phyloP scores from a whole-genome alignment of 176 grass and related monocot species.

The Eragrostis curvula region DNA sequence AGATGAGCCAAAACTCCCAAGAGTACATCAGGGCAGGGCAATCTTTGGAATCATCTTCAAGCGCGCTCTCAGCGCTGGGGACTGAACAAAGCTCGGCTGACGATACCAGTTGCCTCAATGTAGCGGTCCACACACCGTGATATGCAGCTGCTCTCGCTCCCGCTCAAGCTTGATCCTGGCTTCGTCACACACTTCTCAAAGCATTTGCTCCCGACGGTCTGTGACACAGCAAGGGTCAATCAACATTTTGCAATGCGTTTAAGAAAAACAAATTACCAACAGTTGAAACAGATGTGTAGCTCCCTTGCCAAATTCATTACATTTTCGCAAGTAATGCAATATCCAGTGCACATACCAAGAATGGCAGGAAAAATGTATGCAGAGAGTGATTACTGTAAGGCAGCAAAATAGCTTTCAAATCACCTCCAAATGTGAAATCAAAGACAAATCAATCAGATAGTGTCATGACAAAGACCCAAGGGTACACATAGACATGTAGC shows the following conservation, averaged over 20 bases:
- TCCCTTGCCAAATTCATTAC: too few relatives aligned
- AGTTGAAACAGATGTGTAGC: not conserved
- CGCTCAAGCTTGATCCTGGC: slow-evolving; percentile 82
- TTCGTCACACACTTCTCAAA: slow-evolving; percentile 88
- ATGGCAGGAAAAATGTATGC: not conserved
- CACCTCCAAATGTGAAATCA: not conserved
- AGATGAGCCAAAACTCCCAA: not conserved
- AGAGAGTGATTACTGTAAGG: not conserved
- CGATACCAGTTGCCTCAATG: slow-evolving; percentile 81
- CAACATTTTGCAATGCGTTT: not conserved
- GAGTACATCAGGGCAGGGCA: not conserved
- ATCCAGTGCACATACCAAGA: not conserved
- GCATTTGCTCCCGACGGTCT: slow-evolving; percentile 91
- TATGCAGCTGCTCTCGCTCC: slow-evolving; percentile 86
- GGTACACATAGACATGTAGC: not conserved
- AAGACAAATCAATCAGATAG: not conserved
- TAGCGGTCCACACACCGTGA: slow-evolving; percentile 83
- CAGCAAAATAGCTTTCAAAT: not conserved
- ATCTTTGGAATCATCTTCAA: not conserved
- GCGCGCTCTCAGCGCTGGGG: slow-evolving; percentile 38
- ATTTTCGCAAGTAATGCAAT: too few relatives aligned
- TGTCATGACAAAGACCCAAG: not conserved
- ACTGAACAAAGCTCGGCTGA: slow-evolving; percentile 70
- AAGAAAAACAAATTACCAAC: not conserved
- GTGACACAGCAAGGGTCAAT: slow-evolving; percentile 7